phyloP scores from a whole-genome alignment of 2,329 filamentous ascomycete species.

The Stagonosporopsis rhizophila region DNA sequence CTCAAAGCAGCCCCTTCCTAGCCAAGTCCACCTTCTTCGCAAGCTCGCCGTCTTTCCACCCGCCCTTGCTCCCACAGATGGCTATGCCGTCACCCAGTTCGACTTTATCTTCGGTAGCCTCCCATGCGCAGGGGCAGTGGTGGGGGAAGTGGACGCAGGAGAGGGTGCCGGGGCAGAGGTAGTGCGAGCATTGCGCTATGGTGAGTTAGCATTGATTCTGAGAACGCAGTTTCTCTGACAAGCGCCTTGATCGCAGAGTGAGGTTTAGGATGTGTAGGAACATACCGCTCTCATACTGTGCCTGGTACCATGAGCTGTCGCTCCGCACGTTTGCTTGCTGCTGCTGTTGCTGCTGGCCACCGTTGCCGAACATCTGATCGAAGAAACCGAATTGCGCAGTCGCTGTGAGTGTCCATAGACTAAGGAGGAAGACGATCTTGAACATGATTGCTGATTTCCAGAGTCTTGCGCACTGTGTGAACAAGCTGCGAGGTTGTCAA shows the following conservation, averaged over 20 bases:
- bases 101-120: constrained; percentile 68
- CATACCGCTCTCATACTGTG: constrained; percentile 72
- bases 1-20: constrained; percentile 74
- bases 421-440: constrained; percentile 40
- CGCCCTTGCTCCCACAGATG: constrained; percentile 77
- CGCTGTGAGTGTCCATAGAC: constrained; percentile 67
- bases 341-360: constrained; percentile 63
- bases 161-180: constrained; percentile 92
- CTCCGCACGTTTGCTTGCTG: constrained; percentile 80
- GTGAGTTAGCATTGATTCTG: neutral
- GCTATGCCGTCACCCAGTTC: constrained; percentile 76
- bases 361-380: constrained; percentile 90
- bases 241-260: neutral
- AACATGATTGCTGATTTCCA: constrained; percentile 4
- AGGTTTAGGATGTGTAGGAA: neutral
- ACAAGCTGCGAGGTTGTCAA: neutral
- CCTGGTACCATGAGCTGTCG: constrained; percentile 81
- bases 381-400: constrained; percentile 95
- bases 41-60: constrained; percentile 74
- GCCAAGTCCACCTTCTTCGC: constrained; percentile 79
- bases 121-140: constrained; percentile 91
- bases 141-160: constrained; percentile 96
- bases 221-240: neutral
- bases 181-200: constrained; percentile 85
- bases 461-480: neutral